phyloP scores from a whole-genome alignment of 208 protist species.

The Trypanosoma theileri region DNA sequence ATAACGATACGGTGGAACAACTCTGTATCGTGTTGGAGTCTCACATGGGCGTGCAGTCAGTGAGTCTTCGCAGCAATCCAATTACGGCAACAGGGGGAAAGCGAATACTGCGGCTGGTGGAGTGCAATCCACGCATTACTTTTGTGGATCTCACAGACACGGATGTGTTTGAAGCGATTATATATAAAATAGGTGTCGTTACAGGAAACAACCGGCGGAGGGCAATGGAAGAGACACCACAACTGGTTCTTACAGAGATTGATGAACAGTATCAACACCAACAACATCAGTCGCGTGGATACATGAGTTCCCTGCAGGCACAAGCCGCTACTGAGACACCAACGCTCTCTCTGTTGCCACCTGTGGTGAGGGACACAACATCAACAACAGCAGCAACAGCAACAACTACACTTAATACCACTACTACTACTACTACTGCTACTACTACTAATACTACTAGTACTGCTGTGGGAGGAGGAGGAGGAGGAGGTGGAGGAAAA shows the following conservation, averaged over 20 bases:
- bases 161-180: conserved; percentile 74
- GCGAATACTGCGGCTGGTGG: conserved; percentile 67
- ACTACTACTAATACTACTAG: no score
- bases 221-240: conserved; percentile 15
- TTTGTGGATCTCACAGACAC: conserved; percentile 68
- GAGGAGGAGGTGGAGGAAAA: neutral
- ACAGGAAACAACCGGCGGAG: conserved; percentile 41
- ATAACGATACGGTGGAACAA: conserved; percentile 65
- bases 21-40: conserved; percentile 66
- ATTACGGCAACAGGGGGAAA: conserved; percentile 78
- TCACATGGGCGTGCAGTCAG: conserved; percentile 63
- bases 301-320: neutral
- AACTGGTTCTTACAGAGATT: conserved; percentile 21
- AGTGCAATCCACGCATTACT: conserved; percentile 71
- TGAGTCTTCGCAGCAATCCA: conserved; percentile 81
- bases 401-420: neutral
- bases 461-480: neutral
- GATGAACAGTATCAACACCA: conserved; percentile 1
- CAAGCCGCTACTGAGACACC: neutral
- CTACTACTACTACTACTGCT: neutral
- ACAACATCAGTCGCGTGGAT: conserved; percentile 1
- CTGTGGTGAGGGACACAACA: neutral
- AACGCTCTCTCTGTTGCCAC: neutral
- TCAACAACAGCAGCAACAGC: neutral
- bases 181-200: conserved; percentile 56